phyloP scores from a whole-genome alignment of 495 filamentous ascomycete species.

The Penicillium ucsense region DNA sequence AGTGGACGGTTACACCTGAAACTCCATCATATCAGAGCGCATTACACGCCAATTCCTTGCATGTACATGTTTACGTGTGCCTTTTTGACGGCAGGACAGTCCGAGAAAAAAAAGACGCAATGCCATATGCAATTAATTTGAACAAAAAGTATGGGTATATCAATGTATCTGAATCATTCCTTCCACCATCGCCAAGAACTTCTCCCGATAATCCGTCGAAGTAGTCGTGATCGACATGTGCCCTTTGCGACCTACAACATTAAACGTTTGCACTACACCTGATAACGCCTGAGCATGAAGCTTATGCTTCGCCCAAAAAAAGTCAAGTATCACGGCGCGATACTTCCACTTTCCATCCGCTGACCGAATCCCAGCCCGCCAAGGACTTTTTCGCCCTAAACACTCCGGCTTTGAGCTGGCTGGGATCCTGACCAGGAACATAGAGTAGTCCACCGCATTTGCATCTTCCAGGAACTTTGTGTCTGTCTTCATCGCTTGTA shows the following conservation, averaged over 20 bases:
- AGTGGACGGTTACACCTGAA: neutral
- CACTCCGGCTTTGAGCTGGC: constrained; percentile 20
- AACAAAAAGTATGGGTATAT: neutral
- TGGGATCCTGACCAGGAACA: constrained; percentile 53
- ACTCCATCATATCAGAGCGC: no score
- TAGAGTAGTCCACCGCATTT: constrained; percentile 60
- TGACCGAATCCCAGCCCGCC: constrained; percentile 47
- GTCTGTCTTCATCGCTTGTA: constrained; percentile 41
- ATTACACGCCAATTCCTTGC: no score
- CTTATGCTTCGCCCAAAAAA: constrained; percentile 65
- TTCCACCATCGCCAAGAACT: constrained; percentile 54
- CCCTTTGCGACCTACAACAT: constrained; percentile 45
- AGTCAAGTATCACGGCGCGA: constrained; percentile 52
- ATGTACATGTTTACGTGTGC: no score
- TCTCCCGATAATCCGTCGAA: constrained; percentile 51
- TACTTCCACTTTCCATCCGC: constrained; percentile 56
- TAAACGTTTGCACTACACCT: constrained; percentile 49
- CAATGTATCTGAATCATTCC: constrained; percentile 41
- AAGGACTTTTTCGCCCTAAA: constrained; percentile 27
- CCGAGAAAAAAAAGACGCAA: no score
- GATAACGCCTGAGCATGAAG: constrained; percentile 52
- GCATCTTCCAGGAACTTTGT: constrained; percentile 47
- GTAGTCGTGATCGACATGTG: constrained; percentile 65
- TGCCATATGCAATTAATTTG: no score
- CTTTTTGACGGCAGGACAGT: no score